phyloP scores from a whole-genome alignment of 345 rosid genomes.

The Erucastrum elatum region DNA sequence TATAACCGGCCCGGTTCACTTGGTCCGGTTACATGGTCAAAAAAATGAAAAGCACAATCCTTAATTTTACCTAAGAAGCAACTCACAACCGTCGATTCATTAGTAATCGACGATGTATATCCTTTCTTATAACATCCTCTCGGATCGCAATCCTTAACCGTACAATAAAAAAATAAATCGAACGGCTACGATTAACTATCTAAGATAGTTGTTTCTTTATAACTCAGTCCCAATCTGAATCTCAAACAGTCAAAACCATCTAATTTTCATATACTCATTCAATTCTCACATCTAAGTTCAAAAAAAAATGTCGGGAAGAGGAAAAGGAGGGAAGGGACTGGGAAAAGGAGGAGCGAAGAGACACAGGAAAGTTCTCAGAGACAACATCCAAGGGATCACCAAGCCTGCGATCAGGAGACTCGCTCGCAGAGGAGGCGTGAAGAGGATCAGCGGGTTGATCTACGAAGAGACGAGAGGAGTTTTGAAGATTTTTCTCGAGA shows the following conservation, averaged over 20 bases:
- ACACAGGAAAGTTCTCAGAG: conserved; percentile 43
- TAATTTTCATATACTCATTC: background rate
- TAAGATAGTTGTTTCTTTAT: conserved; percentile 6
- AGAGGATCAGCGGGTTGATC: conserved; percentile 43
- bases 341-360: conserved; percentile 52
- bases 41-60: conserved; percentile 8
- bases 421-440: conserved; percentile 48
- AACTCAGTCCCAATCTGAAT: background rate
- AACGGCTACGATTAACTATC: conserved; percentile 7
- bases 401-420: conserved; percentile 45
- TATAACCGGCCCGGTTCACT: background rate
- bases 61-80: background rate
- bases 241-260: background rate
- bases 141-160: conserved; percentile 14
- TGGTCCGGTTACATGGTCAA: background rate
- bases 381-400: conserved; percentile 46
- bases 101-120: background rate
- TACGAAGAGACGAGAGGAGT: conserved; percentile 48
- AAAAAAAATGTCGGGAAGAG: conserved; percentile 45
- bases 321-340: conserved; percentile 49
- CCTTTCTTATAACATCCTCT: background rate
- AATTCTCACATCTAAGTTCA: background rate
- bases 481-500: conserved; percentile 46
- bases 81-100: background rate
- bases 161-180: background rate